Base-by-base conservation (phyloP, 1,284 basidiomycete genomes). In the Blastosporella zonata region DNA sequence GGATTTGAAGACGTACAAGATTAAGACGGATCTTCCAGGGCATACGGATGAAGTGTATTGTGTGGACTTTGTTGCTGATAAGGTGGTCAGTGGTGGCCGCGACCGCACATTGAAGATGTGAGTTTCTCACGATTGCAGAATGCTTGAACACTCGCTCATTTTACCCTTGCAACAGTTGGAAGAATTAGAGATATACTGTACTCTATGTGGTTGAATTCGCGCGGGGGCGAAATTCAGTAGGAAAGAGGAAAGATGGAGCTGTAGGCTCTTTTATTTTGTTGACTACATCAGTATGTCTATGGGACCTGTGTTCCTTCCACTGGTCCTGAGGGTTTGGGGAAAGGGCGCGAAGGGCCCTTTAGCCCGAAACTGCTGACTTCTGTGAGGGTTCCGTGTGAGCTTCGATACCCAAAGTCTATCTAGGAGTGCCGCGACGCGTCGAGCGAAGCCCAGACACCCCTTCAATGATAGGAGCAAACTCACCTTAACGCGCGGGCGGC, bases 41-140 rank as follows among this genome's bases (percentile, higher is more conserved):
- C 97, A 99, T 64, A 90, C 89, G 0, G 96, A 99, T 62, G 97
- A 99, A 67, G 96, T 99, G 21, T 98, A 98, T 71, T 99, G 96
- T 62, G 96, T 99, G 17, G 94, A 97, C 66, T 97, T 96, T 63
- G 93, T 97, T 0, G 96, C 94, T 1, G 96, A 99, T 72, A 98
- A 98, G 67, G 82, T 98, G 25, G 94, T 97, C 53, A 96, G 93
- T 64, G 97, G 95, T 10, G 96, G 97, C 27, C 69, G 81, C 29
- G 87, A 90, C 65, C 72, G 77, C 39, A 80, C 75, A 17, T 75
- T 90, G 1, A 90, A 90, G 43, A 60, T 58, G 57, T 58, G 33
- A 47, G 59, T 40, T 31, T 31, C 33, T 13, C 29, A 12, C 6
- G 17, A n/a, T 12, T 12, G 2, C 27, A 12, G 25, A 20, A n/a